phyloP scores from a whole-genome alignment of 73 alveolate species.

The Paraurostyla sp. region DNA sequence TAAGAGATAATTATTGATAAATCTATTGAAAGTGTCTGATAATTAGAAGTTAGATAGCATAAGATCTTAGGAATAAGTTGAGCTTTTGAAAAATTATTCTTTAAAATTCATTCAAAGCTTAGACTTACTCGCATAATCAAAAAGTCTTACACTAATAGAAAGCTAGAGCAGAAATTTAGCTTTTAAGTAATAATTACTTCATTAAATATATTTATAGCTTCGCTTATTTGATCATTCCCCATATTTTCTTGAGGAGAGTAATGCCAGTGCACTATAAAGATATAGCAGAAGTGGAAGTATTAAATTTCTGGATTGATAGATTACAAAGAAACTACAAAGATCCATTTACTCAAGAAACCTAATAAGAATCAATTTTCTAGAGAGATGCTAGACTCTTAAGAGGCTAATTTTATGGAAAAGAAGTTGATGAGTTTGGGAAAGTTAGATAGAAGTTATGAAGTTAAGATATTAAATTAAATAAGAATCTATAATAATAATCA shows the following conservation, averaged over 20 bases:
- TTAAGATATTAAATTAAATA: neutral
- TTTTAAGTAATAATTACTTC: neutral
- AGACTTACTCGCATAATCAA: neutral
- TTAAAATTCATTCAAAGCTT: neutral
- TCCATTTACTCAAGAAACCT: neutral
- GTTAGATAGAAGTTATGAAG: conserved; percentile 51
- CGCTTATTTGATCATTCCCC: conserved; percentile 18
- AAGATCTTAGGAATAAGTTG: neutral
- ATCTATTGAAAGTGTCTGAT: neutral
- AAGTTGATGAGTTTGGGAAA: neutral
- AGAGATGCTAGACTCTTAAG: neutral
- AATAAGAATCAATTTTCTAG: neutral
- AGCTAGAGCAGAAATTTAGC: conserved; percentile 2
- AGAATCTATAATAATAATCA: neutral
- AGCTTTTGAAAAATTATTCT: neutral
- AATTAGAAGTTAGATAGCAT: neutral
- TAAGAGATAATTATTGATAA: neutral
- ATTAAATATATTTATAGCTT: neutral
- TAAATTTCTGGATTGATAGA: conserved; percentile 69
- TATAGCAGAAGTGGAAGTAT: conserved; percentile 52
- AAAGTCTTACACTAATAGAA: neutral
- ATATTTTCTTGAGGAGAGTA: neutral
- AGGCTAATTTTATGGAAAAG: conserved; percentile 32
- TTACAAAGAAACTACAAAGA: conserved; percentile 59
- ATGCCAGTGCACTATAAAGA: conserved; percentile 37